These are phyloP conservation scores for Rubia occidens DNA, from an alignment of 305 asterid genomes.

Conservation along the genomic window DNA sequence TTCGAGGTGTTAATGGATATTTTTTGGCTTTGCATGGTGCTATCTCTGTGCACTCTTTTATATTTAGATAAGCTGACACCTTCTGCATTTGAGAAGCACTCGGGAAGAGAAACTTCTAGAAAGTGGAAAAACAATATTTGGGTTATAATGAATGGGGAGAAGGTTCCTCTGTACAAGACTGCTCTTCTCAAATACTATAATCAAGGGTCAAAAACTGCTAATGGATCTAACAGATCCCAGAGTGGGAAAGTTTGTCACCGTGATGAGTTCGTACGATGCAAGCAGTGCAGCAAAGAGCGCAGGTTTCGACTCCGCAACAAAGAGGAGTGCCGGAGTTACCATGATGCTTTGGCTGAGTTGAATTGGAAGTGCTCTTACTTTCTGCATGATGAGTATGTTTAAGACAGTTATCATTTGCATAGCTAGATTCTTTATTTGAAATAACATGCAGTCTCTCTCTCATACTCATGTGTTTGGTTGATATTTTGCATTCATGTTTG, in stretches of 20 bases:
- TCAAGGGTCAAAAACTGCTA: slow-evolving; percentile 31
- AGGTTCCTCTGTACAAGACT: slow-evolving; percentile 40
- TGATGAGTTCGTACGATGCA: slow-evolving; percentile 45
- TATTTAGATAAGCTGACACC: slow-evolving; percentile 40
- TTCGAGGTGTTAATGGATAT: background rate
- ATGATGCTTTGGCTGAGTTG: slow-evolving; percentile 37
- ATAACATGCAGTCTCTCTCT: background rate
- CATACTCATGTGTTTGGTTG: background rate
- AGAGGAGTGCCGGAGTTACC: slow-evolving; percentile 54
- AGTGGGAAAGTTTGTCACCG: slow-evolving; percentile 32
- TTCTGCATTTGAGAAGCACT: slow-evolving; percentile 50
- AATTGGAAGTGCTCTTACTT: slow-evolving; percentile 64
- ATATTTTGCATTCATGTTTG: background rate
- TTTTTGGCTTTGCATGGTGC: background rate
- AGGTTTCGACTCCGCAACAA: slow-evolving; percentile 48
- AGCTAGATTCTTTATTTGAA: background rate
- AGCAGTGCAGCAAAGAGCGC: slow-evolving; percentile 47
- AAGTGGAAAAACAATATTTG: slow-evolving; percentile 49
- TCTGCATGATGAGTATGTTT: slow-evolving; percentile 45
- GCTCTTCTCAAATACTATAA: slow-evolving; percentile 41
- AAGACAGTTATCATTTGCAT: background rate
- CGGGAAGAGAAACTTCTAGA: slow-evolving; percentile 45
- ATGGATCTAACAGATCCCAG: slow-evolving; percentile 30
- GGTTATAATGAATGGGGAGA: slow-evolving; percentile 40
- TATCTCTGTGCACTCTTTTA: background rate